These are phyloP conservation scores for Euphorbia schlechtendalii DNA, from an alignment of 441 rosid genomes.

Conservation along the genomic window DNA sequence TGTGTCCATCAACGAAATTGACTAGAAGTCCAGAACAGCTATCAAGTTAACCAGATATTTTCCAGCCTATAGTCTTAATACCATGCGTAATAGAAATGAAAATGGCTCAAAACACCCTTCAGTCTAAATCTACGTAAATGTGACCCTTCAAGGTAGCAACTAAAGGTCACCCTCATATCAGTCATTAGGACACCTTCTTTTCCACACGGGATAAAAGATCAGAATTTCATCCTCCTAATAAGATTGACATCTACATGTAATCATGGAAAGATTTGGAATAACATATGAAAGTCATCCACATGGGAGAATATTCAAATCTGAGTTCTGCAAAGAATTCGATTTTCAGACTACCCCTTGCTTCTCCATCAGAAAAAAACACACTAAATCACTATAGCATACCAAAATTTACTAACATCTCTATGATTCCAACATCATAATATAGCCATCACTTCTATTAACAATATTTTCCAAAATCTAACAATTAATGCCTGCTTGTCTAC, in stretches of 20 bases:
- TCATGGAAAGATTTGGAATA: background rate
- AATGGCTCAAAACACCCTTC: background rate
- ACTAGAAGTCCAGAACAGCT: background rate
- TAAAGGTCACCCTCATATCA: background rate
- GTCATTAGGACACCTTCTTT: background rate
- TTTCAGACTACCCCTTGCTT: background rate
- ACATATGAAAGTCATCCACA: background rate
- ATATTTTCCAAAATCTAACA: background rate
- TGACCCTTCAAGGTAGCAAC: background rate
- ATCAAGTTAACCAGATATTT: conserved; percentile 1
- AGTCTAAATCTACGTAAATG: background rate
- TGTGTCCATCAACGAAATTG: background rate
- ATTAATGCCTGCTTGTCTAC: background rate
- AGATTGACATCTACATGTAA: background rate
- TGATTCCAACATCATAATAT: background rate
- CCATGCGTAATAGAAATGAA: background rate
- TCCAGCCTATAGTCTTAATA: background rate
- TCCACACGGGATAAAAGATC: background rate
- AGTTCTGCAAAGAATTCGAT: background rate
- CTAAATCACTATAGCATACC: background rate
- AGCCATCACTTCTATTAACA: background rate
- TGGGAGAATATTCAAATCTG: background rate
- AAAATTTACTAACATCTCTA: background rate
- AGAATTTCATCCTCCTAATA: background rate
- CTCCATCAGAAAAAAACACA: background rate